These are phyloP conservation scores for Coniochaeta sp. DNA, from an alignment of 2,329 filamentous ascomycete genomes.

Conservation along the genomic window DNA sequence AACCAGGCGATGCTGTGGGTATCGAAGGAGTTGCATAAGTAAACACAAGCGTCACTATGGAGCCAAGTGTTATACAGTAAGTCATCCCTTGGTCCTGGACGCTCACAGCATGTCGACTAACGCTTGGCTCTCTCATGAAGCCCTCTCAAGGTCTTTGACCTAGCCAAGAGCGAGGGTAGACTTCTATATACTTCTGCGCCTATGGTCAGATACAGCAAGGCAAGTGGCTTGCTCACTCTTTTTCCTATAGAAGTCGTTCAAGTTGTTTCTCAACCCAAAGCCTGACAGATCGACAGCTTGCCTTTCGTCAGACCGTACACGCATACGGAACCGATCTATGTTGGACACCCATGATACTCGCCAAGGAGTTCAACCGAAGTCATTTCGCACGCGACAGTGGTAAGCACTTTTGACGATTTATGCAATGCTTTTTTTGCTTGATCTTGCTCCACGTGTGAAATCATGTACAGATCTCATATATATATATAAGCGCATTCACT, in stretches of 20 bases:
- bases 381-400: constrained; percentile 52
- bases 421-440: too few species aligned
- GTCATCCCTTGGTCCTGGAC: background rate
- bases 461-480: too few species aligned
- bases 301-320: constrained; percentile 60
- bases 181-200: constrained; percentile 54
- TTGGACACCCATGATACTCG: constrained; percentile 67
- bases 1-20: background rate
- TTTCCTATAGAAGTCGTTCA: background rate
- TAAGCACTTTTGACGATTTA: constrained; percentile 18
- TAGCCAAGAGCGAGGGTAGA: constrained; percentile 40
- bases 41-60: background rate
- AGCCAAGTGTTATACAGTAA: background rate
- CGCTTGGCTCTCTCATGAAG: constrained; percentile 21
- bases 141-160: constrained; percentile 52
- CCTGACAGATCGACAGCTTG: constrained; percentile 37
- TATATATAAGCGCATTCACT: too few species aligned
- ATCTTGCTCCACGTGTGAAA: too few species aligned
- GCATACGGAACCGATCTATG: constrained; percentile 58
- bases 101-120: background rate
- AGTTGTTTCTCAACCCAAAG: background rate
- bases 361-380: constrained; percentile 61
- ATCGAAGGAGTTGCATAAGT: background rate
- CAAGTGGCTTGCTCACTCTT: constrained; percentile 10
- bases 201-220: constrained; percentile 62